Evolutionary conservation across 352 stramenopile genomes (phyloP), one percentile per base, ranked within the genome.

Genomic region (Halophytophthora batemanensis): DNA sequence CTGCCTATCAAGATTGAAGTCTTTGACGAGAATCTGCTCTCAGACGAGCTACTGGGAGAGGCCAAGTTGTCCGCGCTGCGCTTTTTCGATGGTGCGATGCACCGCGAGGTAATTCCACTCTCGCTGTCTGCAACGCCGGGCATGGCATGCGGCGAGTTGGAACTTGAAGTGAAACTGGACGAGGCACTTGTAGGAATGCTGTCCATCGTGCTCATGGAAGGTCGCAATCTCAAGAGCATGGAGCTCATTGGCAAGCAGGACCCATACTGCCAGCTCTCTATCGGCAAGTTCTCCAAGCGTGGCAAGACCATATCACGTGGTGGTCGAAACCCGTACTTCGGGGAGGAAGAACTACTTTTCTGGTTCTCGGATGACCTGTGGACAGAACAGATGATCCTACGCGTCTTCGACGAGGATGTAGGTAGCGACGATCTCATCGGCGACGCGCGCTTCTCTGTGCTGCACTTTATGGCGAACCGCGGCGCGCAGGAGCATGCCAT

Each of bases 361-460:
- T 97, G 88, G 87, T 82, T 97, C 55, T 86, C 86, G 6, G 73
- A 87, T n/a, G 79, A 93, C n/a, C 67, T 90, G 14, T 98, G 90
- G 91, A 79, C 78, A 10, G 56, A 96, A 39, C 69, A 80, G 44
- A 81, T 97, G 59, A 50, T 68, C 19, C 54, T 97, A 1, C 79
- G 73, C 22, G 64, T 87, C 21, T 96, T 75, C 15, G 87, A 97
- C 59, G 81, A 96, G 53, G 90, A 97, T 53, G 84, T 96, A 45
- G 86, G 86, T 28, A 92, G 71, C 46, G 86, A 97, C 42, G 88
- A 97, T 36, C 65, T 96, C 19, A 96, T 97, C 31, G 89, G 87
- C 21, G 79, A 87, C 19, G 73, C 72, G 0, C 64, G 66, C 38
- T 88, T 90, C 45, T 88, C 77, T 0, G 74, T 90, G 11, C 53